These are phyloP conservation scores for Gossypium longicalyx DNA, from an alignment of 345 rosid species.

Conservation along the genomic window DNA sequence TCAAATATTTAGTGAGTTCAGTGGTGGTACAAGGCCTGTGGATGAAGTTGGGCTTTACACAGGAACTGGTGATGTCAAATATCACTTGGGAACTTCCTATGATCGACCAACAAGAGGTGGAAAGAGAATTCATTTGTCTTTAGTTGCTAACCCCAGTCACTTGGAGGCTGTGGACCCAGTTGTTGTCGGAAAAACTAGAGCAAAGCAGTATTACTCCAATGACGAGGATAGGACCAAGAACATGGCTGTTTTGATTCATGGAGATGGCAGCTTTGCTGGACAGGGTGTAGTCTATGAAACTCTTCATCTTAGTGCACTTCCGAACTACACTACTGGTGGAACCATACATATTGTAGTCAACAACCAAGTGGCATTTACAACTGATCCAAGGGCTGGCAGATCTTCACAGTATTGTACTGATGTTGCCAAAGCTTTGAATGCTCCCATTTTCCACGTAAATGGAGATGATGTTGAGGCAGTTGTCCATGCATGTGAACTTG, in stretches of 20 bases:
- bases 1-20: constrained; percentile 77
- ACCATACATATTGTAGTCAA: constrained; percentile 82
- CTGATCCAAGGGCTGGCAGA: constrained; percentile 75
- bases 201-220: constrained; percentile 71
- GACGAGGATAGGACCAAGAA: constrained; percentile 61
- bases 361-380: constrained; percentile 86
- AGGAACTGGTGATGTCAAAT: constrained; percentile 82
- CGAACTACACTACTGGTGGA: constrained; percentile 73
- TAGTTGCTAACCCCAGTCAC: constrained; percentile 88
- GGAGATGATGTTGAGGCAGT: constrained; percentile 83
- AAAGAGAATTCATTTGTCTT: constrained; percentile 73
- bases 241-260: constrained; percentile 74
- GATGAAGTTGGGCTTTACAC: constrained; percentile 83
- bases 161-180: constrained; percentile 89
- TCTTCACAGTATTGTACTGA: constrained; percentile 87
- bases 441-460: constrained; percentile 75
- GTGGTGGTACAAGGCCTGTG: constrained; percentile 74
- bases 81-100: constrained; percentile 82
- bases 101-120: constrained; percentile 90
- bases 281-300: constrained; percentile 89
- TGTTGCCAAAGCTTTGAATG: constrained; percentile 83
- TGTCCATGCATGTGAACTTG: constrained; percentile 73
- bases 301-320: constrained; percentile 82
- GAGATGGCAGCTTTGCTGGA: constrained; percentile 89
- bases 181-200: constrained; percentile 80